These are phyloP conservation scores for Phoma herbarum DNA, from an alignment of 2,329 filamentous ascomycete species.

Conservation along the genomic window DNA sequence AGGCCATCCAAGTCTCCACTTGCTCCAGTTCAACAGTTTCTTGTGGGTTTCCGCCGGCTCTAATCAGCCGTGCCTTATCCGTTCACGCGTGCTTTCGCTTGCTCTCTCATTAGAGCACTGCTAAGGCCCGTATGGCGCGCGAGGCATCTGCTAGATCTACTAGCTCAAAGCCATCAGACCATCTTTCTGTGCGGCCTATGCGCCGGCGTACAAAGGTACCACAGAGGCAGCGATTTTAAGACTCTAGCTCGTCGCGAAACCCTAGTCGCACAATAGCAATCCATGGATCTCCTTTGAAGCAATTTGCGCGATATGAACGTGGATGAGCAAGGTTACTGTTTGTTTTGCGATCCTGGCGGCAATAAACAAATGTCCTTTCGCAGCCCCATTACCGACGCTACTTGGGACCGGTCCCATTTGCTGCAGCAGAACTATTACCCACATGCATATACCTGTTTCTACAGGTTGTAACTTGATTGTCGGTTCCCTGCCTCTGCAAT, in stretches of 20 bases:
- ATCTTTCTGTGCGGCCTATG: conserved; percentile 8
- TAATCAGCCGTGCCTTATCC: conserved; percentile 9
- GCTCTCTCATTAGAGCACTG: conserved; percentile 1
- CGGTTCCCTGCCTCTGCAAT: conserved; percentile 2
- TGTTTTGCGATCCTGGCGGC: conserved; percentile 24
- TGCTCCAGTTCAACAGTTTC: conserved; percentile 19
- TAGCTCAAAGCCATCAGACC: conserved; percentile 13
- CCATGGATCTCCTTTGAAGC: conserved; percentile 6
- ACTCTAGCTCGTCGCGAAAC: conserved; percentile 11
- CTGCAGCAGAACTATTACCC: conserved; percentile 9
- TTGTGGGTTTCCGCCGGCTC: conserved; percentile 6
- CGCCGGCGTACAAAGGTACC: conserved; percentile 22
- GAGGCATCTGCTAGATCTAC: conserved; percentile 13
- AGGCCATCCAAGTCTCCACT: conserved; percentile 19
- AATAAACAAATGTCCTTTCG: conserved; percentile 21
- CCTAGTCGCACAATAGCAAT: conserved; percentile 9
- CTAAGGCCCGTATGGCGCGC: conserved; percentile 7
- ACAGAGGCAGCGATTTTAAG: conserved; percentile 1
- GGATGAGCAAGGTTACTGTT: conserved; percentile 17
- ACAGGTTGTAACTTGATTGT: conserved; percentile 8
- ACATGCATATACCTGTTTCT: conserved; percentile 25
- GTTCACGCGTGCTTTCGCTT: conserved; percentile 8
- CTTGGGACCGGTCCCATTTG: conserved; percentile 9
- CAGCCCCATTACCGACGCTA: conserved; percentile 22
- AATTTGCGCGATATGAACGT: conserved; percentile 15